A percentile compares a stretch with the other conserved stretches of the same genome.
Conservation (phyloP, 1,284 basidiomycete species). For the Tetrapyrgos nigripes region DNA sequence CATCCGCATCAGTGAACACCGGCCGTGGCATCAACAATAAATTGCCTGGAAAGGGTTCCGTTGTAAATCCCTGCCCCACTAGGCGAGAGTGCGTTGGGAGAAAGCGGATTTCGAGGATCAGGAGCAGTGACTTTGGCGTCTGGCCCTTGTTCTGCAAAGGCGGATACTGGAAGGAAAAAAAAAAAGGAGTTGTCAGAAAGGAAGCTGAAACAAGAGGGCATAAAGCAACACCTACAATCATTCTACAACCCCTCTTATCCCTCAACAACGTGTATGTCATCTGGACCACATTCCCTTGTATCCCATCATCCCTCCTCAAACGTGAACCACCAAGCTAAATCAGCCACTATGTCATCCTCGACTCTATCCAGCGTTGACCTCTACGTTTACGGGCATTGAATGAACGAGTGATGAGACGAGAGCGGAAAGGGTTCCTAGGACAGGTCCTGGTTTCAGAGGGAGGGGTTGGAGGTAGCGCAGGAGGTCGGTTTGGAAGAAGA, state of each 20-base stretch:
- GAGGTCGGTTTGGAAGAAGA: conserved; percentile 89
- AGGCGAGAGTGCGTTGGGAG: conserved; percentile 61
- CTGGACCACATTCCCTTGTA: too few relatives aligned
- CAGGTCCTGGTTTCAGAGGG: conserved; percentile 82
- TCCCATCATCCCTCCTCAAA: too few relatives aligned
- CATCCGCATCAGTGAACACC: too few relatives aligned
- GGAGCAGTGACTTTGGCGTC: conserved; percentile 78
- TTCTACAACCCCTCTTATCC: conserved; percentile 82
- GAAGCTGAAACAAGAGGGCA: conserved; percentile 9
- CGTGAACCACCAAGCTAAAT: conserved; percentile 77
- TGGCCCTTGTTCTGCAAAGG: conserved; percentile 83
- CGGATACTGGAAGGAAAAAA: too few relatives aligned
- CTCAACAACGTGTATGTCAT: conserved; percentile 88
- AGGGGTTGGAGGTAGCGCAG: conserved; percentile 87
- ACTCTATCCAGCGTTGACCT: too few relatives aligned
- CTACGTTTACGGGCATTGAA: conserved; percentile 77
- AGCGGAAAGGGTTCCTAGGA: too few relatives aligned
- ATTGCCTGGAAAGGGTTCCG: conserved; percentile 79
- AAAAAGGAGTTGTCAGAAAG: conserved; percentile 24
- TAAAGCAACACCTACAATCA: conserved; percentile 61
- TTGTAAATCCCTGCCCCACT: conserved; percentile 58
- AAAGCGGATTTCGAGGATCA: conserved; percentile 76
- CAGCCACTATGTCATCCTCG: conserved; percentile 89
- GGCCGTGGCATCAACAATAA: too few relatives aligned
- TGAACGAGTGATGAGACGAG: conserved; percentile 64